Evolutionary conservation across 2,329 filamentous ascomycete genomes (phyloP).

Genomic region (Sarocladium kiliense): DNA sequence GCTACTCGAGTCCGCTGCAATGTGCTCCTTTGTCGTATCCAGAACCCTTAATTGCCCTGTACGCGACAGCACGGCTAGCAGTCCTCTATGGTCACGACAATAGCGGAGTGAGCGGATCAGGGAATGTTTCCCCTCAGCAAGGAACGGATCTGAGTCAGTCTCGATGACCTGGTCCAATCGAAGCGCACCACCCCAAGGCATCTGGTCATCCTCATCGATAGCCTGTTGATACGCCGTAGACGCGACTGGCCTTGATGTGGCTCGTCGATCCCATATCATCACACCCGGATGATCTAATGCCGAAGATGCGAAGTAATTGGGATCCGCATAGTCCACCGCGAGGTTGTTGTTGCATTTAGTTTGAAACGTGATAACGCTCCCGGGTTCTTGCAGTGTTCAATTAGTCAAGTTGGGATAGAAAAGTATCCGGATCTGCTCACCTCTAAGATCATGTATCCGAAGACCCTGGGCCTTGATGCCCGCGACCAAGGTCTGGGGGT

Average conservation of each 20-base stretch:
- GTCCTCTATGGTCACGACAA: constrained; percentile 56
- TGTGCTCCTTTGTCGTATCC: constrained; percentile 51
- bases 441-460: constrained; percentile 72
- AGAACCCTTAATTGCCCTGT: constrained; percentile 59
- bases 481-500: constrained; percentile 68
- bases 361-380: constrained; percentile 49
- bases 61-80: constrained; percentile 56
- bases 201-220: constrained; percentile 49
- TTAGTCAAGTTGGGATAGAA: background rate
- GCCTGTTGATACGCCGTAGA: constrained; percentile 52
- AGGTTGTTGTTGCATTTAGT: constrained; percentile 67
- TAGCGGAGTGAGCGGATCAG: constrained; percentile 59
- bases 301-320: constrained; percentile 80
- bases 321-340: constrained; percentile 72
- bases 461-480: constrained; percentile 73
- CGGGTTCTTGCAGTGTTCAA: background rate
- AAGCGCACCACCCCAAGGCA: constrained; percentile 59
- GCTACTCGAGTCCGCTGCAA: background rate
- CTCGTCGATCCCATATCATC: constrained; percentile 73
- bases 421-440: constrained; percentile 34
- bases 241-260: constrained; percentile 45
- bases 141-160: constrained; percentile 43
- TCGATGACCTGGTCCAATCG: constrained; percentile 53
- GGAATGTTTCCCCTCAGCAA: constrained; percentile 51
- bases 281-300: constrained; percentile 69